A percentile compares a stretch with the other conserved stretches of the same genome.
Evolutionary conservation across 106 monocot species (phyloP).

Genomic region (Alisma plantagoaquatica): DNA sequence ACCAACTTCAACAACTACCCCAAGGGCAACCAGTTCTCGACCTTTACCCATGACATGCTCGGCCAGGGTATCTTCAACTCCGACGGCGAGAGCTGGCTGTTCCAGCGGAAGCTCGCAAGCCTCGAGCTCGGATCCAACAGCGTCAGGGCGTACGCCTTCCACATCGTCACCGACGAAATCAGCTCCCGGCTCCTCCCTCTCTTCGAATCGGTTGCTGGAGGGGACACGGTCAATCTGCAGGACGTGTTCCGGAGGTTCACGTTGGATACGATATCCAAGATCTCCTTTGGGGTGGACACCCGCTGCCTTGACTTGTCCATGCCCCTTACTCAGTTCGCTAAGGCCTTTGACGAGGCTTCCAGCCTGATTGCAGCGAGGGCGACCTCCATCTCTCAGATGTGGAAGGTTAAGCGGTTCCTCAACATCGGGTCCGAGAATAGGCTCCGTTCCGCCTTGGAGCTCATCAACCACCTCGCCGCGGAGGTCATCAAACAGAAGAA

Average conservation of each 20-base stretch:
- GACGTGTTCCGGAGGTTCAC: constrained; percentile 12
- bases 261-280: constrained; percentile 16
- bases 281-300: constrained; percentile 17
- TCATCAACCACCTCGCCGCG: constrained; percentile 1
- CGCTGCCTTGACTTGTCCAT: constrained; percentile 6
- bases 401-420: constrained; percentile 10
- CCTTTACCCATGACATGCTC: constrained; percentile 6
- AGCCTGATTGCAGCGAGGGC: constrained; percentile 2
- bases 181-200: constrained; percentile 7
- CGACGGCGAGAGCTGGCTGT: constrained; percentile 5
- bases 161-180: constrained; percentile 5
- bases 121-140: constrained; percentile 11
- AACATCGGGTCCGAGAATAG: too few relatives aligned
- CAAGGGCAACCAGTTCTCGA: constrained; percentile 9
- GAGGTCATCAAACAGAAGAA: constrained; percentile 7
- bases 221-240: constrained; percentile 3
- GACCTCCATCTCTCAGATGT: not conserved
- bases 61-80: constrained; percentile 9
- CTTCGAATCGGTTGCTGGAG: not conserved
- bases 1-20: constrained; percentile 13
- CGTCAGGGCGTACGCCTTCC: constrained; percentile 12
- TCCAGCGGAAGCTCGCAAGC: too few relatives aligned
- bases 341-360: constrained; percentile 10
- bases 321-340: constrained; percentile 9
- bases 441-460: not conserved